Evolutionary conservation across 768 basidiomycete species (phyloP).

Genomic region (Phaffia tasmanica): DNA sequence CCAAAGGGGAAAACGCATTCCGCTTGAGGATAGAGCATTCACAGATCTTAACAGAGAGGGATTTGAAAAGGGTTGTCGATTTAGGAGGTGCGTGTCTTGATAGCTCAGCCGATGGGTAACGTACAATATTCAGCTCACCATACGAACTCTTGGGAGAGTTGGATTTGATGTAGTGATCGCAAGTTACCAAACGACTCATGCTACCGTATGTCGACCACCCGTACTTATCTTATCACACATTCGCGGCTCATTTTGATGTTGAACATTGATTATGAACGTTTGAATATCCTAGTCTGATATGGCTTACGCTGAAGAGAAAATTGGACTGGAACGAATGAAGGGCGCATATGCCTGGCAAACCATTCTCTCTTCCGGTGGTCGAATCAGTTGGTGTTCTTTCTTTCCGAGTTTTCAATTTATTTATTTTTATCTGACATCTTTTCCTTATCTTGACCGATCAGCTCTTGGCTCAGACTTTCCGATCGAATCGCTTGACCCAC

Average conservation of each 20-base stretch:
- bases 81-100: slow-evolving; percentile 54
- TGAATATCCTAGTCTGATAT: slow-evolving; percentile 60
- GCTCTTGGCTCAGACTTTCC: slow-evolving; percentile 91
- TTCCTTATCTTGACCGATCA: not conserved
- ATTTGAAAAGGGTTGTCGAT: slow-evolving; percentile 56
- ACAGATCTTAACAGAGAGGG: slow-evolving; percentile 65
- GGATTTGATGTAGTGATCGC: slow-evolving; percentile 34
- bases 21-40: slow-evolving; percentile 85
- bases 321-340: slow-evolving; percentile 69
- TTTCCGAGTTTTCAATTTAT: not conserved
- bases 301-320: slow-evolving; percentile 74
- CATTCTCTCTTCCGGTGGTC: slow-evolving; percentile 43
- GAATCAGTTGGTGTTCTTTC: not conserved
- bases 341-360: slow-evolving; percentile 84
- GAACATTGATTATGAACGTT: not conserved
- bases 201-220: not conserved
- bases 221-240: not conserved
- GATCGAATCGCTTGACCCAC: slow-evolving; percentile 77
- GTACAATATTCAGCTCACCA: slow-evolving; percentile 39
- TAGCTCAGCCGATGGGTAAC: not conserved
- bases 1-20: slow-evolving; percentile 46
- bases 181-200: slow-evolving; percentile 3
- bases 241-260: not conserved
- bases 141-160: slow-evolving; percentile 79
- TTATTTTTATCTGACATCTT: not conserved